phyloP scores from a whole-genome alignment of 108 stramenopile genomes.

The Cyclotella sp. region DNA sequence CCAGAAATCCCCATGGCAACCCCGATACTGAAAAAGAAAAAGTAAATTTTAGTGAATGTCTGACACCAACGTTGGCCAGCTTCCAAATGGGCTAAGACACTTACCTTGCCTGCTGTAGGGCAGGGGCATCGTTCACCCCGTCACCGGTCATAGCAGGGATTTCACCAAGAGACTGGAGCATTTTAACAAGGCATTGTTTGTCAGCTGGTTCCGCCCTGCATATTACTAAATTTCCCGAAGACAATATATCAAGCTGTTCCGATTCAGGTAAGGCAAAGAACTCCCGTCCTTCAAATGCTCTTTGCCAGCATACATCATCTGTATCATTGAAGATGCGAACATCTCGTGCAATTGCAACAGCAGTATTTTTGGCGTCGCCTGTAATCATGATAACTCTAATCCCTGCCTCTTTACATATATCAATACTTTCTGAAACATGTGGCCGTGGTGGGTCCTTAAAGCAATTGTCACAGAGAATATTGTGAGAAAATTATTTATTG shows the following conservation, averaged over 20 bases:
- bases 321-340: slow-evolving; percentile 66
- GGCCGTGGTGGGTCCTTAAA: slow-evolving; percentile 93
- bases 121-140: slow-evolving; percentile 99
- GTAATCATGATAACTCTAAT: slow-evolving; percentile 99
- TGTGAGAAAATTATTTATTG: too few relatives aligned
- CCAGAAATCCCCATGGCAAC: slow-evolving; percentile 94
- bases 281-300: slow-evolving; percentile 76
- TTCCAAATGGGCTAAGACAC: too few relatives aligned
- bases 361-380: slow-evolving; percentile 96
- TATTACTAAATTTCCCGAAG: slow-evolving; percentile 90
- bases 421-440: slow-evolving; percentile 91
- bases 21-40: slow-evolving; percentile 70
- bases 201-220: slow-evolving; percentile 97
- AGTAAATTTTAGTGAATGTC: too few relatives aligned
- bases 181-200: slow-evolving; percentile 96
- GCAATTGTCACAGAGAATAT: not conserved
- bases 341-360: slow-evolving; percentile 89
- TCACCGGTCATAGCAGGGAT: slow-evolving; percentile 98
- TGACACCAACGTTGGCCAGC: too few relatives aligned
- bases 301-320: slow-evolving; percentile 12
- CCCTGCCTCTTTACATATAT: slow-evolving; percentile 86
- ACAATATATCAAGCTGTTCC: slow-evolving; percentile 69
- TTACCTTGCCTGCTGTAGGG: slow-evolving; percentile 93
- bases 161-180: slow-evolving; percentile 90
- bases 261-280: slow-evolving; percentile 69